Percentiles rank a stretch among this genome's conserved stretches.
Evolutionary conservation across 768 basidiomycete species (phyloP).

Genomic region (Polyporus arcularius): DNA sequence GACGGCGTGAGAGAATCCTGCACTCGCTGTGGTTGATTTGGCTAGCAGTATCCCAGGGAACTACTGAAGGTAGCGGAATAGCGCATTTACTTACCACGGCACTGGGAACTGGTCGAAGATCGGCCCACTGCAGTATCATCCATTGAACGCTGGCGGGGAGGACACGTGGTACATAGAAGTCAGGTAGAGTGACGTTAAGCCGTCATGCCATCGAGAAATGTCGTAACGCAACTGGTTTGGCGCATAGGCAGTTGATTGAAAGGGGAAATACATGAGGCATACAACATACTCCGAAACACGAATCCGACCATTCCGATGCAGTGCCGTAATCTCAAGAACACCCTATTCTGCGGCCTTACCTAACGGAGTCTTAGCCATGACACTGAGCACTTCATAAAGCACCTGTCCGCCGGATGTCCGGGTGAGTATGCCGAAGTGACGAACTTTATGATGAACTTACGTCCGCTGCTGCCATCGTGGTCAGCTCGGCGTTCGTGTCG

Average conservation of each 20-base stretch:
- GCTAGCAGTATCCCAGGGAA: not conserved
- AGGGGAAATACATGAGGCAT: not conserved
- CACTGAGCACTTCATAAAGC: conserved; percentile 71
- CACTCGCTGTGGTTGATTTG: not conserved
- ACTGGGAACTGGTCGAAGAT: not conserved
- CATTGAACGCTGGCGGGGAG: not conserved
- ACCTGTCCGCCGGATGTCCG: conserved; percentile 51
- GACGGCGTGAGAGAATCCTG: not conserved
- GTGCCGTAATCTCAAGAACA: conserved; percentile 5
- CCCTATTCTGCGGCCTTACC: conserved; percentile 45
- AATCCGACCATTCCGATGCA: not conserved
- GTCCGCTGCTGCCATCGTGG: conserved; percentile 65
- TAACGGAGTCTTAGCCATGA: conserved; percentile 79
- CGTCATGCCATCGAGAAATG: not conserved
- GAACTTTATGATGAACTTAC: conserved; percentile 34
- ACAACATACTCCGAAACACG: not conserved
- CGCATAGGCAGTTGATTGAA: not conserved
- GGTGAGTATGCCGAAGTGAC: conserved; percentile 13
- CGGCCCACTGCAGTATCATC: not conserved
- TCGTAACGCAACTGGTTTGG: not conserved
- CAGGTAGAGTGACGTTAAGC: not conserved
- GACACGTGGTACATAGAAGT: not conserved
- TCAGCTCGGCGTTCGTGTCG: conserved; percentile 65
- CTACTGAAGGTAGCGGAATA: not conserved
- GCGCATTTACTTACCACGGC: not conserved